Conservation (phyloP, 805 yeast genomes). For the Suhomyces tanzawaensis region DNA sequence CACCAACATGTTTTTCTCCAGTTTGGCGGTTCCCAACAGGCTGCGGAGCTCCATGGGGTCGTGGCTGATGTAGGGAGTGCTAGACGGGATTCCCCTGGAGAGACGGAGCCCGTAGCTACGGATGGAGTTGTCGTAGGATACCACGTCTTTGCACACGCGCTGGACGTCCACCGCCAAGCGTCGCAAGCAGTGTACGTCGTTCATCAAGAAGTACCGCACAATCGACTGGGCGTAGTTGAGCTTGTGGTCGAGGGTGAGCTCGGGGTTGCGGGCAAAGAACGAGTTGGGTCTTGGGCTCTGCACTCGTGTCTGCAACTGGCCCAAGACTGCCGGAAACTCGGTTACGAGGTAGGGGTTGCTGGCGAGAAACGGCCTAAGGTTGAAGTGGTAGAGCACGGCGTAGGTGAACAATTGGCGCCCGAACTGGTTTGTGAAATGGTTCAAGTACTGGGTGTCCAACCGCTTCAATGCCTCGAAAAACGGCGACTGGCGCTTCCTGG, state of each 20-base stretch:
- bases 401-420: conserved; percentile 12
- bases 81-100: not conserved
- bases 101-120: not conserved
- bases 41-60: conserved; percentile 13
- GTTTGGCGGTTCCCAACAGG: conserved; percentile 4
- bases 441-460: conserved; percentile 12
- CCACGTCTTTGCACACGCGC: conserved; percentile 5
- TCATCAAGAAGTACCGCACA: conserved; percentile 12
- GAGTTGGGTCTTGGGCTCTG: conserved; percentile 8
- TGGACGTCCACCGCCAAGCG: conserved; percentile 11
- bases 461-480: conserved; percentile 10
- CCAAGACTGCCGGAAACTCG: not conserved
- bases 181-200: conserved; percentile 10
- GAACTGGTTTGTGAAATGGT: conserved; percentile 11
- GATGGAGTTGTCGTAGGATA: conserved; percentile 7
- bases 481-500: conserved; percentile 4
- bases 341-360: conserved; percentile 3
- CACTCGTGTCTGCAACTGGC: not conserved
- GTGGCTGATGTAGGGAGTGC: conserved; percentile 2
- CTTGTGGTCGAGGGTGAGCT: conserved; percentile 5
- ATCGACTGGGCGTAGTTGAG: conserved; percentile 13
- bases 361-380: conserved; percentile 12
- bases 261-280: conserved; percentile 9
- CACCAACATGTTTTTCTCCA: conserved; percentile 8
- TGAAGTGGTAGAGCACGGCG: conserved; percentile 10